These are phyloP conservation scores for Priceomyces castillae DNA, from an alignment of 805 yeast genomes.

Conservation along the genomic window DNA sequence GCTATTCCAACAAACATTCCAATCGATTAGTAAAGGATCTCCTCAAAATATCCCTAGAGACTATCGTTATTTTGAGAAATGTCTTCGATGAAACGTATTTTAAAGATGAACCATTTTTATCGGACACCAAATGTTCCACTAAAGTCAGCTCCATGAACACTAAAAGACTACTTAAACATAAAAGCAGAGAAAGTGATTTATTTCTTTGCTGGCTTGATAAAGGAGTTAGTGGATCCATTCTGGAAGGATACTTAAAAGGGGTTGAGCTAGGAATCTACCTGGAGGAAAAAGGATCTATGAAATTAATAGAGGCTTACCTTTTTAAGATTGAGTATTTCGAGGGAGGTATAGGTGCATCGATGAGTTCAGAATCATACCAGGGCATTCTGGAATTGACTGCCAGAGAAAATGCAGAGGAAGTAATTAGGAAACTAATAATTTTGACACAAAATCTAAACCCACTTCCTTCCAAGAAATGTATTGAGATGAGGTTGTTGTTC, in stretches of 20 bases:
- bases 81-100: conserved; percentile 56
- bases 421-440: conserved; percentile 51
- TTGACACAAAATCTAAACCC: conserved; percentile 54
- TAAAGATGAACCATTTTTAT: conserved; percentile 46
- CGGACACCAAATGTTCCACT: conserved; percentile 22
- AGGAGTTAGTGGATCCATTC: conserved; percentile 47
- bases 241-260: conserved; percentile 40
- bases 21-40: conserved; percentile 41
- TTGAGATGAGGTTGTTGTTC: conserved; percentile 49
- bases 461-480: conserved; percentile 45
- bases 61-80: conserved; percentile 55
- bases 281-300: conserved; percentile 41
- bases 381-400: conserved; percentile 23
- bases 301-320: conserved; percentile 49
- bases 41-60: conserved; percentile 53
- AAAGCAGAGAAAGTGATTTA: conserved; percentile 44
- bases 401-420: conserved; percentile 44
- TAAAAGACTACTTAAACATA: conserved; percentile 48
- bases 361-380: not conserved
- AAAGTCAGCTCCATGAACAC: conserved; percentile 38
- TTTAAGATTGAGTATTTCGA: conserved; percentile 43
- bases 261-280: conserved; percentile 46
- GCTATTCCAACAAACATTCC: conserved; percentile 5
- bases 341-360: not conserved
- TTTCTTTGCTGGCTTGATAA: conserved; percentile 54